Evolutionary conservation across 805 yeast species (phyloP).

Genomic region (Lachancea cidri): DNA sequence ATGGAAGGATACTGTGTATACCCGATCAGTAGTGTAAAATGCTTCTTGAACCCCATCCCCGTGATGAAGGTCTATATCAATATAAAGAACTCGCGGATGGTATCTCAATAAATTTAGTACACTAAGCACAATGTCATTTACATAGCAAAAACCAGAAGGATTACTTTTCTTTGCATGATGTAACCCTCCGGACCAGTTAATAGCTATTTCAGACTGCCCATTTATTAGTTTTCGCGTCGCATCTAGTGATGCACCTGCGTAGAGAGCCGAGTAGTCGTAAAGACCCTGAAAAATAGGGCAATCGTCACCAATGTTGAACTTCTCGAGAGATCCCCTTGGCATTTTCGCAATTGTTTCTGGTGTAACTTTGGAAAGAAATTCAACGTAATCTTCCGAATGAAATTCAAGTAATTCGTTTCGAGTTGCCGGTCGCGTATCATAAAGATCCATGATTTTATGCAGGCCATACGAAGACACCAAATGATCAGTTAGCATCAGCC

Average conservation of each 20-base stretch:
- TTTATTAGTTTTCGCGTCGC: constrained; percentile 79
- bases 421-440: constrained; percentile 96
- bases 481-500: constrained; percentile 98
- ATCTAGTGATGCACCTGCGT: constrained; percentile 87
- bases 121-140: constrained; percentile 85
- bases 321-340: constrained; percentile 75
- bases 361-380: constrained; percentile 81
- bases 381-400: constrained; percentile 96
- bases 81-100: constrained; percentile 81
- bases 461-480: constrained; percentile 95
- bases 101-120: constrained; percentile 72
- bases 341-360: constrained; percentile 89
- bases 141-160: constrained; percentile 87
- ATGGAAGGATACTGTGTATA: constrained; percentile 86
- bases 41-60: constrained; percentile 97
- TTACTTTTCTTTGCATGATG: constrained; percentile 91
- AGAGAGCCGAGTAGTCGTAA: constrained; percentile 69
- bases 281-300: constrained; percentile 80
- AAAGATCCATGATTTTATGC: constrained; percentile 94
- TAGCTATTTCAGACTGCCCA: constrained; percentile 85
- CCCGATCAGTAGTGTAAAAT: constrained; percentile 85
- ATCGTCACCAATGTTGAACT: constrained; percentile 95
- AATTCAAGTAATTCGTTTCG: constrained; percentile 97
- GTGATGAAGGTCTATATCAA: constrained; percentile 88
- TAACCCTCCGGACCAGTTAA: constrained; percentile 89